phyloP scores from a whole-genome alignment of 495 filamentous ascomycete species.

The Melanomma pulvis-pyrius region DNA sequence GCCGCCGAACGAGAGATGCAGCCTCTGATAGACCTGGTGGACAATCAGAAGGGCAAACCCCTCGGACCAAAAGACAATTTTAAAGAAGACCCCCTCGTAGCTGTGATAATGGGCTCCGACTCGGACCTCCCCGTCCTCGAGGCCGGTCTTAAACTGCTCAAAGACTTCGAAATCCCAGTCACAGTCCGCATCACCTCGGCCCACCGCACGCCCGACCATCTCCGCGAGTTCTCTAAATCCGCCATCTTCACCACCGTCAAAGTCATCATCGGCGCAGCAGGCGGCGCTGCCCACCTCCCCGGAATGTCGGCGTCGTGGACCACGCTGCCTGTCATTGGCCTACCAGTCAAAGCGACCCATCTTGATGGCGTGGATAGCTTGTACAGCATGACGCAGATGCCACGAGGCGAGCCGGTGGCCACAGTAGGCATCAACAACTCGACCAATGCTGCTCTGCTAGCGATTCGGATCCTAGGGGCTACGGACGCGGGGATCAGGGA shows the following conservation, averaged over 20 bases:
- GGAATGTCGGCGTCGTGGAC: slow-evolving; percentile 90
- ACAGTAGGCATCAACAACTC: slow-evolving; percentile 93
- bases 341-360: slow-evolving; percentile 84
- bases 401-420: slow-evolving; percentile 67
- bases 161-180: slow-evolving; percentile 73
- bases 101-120: slow-evolving; percentile 94
- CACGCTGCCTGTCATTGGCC: slow-evolving; percentile 87
- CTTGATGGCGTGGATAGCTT: slow-evolving; percentile 89
- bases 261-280: slow-evolving; percentile 93
- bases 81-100: slow-evolving; percentile 61
- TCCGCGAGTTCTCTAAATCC: slow-evolving; percentile 72
- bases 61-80: neutral
- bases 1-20: slow-evolving; percentile 71
- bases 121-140: slow-evolving; percentile 82
- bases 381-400: slow-evolving; percentile 93
- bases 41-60: slow-evolving; percentile 35
- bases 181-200: slow-evolving; percentile 87
- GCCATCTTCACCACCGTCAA: slow-evolving; percentile 73
- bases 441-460: slow-evolving; percentile 86
- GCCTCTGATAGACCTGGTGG: slow-evolving; percentile 44
- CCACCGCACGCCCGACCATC: slow-evolving; percentile 83
- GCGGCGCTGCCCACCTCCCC: slow-evolving; percentile 87
- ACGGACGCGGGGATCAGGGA: slow-evolving; percentile 61
- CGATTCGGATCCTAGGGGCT: slow-evolving; percentile 78
- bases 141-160: slow-evolving; percentile 74